phyloP scores from a whole-genome alignment of 2,329 filamentous ascomycete genomes.

The Plectosphaerella cucumerina region DNA sequence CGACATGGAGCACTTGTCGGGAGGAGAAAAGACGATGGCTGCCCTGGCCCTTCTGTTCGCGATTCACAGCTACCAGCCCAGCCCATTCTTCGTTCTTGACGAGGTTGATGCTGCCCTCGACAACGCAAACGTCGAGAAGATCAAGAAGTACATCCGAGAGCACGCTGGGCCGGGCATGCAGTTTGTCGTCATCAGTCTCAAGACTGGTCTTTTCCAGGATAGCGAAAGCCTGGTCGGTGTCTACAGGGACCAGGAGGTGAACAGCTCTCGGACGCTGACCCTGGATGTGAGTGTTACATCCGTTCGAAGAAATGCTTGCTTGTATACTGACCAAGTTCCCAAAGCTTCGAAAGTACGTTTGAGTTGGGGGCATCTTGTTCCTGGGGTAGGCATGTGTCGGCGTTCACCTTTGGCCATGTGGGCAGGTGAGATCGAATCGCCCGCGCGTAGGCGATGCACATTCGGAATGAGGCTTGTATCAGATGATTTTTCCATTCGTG shows the following conservation, averaged over 20 bases:
- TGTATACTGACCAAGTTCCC: slow-evolving; percentile 1
- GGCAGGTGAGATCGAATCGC: too few species aligned
- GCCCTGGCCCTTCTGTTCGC: slow-evolving; percentile 94
- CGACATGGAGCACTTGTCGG: slow-evolving; percentile 97
- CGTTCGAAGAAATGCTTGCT: background rate
- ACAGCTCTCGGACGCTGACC: slow-evolving; percentile 86
- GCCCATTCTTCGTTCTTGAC: slow-evolving; percentile 95
- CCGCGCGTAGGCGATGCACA: too few species aligned
- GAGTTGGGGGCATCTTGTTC: background rate
- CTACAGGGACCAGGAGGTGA: slow-evolving; percentile 90
- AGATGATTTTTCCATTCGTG: too few species aligned
- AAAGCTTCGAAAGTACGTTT: slow-evolving; percentile 10
- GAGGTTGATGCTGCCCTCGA: slow-evolving; percentile 98
- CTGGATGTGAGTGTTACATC: slow-evolving; percentile 73
- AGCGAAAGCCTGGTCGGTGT: slow-evolving; percentile 94
- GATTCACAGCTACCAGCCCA: slow-evolving; percentile 92
- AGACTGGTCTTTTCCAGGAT: slow-evolving; percentile 92
- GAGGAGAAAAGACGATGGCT: slow-evolving; percentile 98
- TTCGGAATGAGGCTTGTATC: too few species aligned
- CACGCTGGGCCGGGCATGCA: slow-evolving; percentile 97
- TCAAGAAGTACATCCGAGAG: slow-evolving; percentile 93
- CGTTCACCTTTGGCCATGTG: too few species aligned
- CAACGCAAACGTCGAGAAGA: slow-evolving; percentile 92
- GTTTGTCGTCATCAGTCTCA: slow-evolving; percentile 96
- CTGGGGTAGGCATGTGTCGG: too few species aligned